Base-by-base conservation (phyloP, 2,329 filamentous ascomycete species). In the Xylaria sp. region DNA sequence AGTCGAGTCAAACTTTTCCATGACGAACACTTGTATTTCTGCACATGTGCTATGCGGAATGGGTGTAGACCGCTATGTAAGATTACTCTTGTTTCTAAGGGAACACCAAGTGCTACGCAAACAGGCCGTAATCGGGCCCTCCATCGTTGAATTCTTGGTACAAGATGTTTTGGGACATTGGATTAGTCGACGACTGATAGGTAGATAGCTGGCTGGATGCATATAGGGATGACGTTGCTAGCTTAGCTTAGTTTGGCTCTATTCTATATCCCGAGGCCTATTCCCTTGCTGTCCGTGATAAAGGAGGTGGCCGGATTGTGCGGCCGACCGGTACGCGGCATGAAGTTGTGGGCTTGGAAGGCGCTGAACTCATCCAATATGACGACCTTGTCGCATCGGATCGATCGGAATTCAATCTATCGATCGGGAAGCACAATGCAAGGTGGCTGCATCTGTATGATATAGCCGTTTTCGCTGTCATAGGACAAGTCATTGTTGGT, bases 351-450 rank as follows among this genome's bases (percentile, higher is more conserved):
- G 41, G 48, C 49, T 62, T 25, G 31, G 18, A 58, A 33, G 49
- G 23, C 41, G 57, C 43, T 57, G 28, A 36, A 56, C 31, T 15
- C 25, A 43, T 56, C 31, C 18, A 36, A 52, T 56, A 28, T 49
- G 31, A 55, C 18, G 46, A 33, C 31, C 43, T 43, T 54, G 46
- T 46, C 7, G 54, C 39, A 20, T 57, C 57, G 65, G 62, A 60
- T 28, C 59, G 62, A 73, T 75, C 70, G 75, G 72, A 71, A 73
- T 68, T 71, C 73, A 75, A 75, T 77, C 69, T 75, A 76, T 75
- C 74, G 74, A 76, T 76, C 74, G 73, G 74, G 72, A 72, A 59
- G 23, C 28, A 49, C 49, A 46, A 70, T 74, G 72, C 70, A 64
- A 70, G 67, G 62, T 46, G 55, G 64, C 57, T 69, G 49, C 67